These are phyloP conservation scores for Xylariales sp. DNA, from an alignment of 2,329 filamentous ascomycete species.

Conservation along the genomic window DNA sequence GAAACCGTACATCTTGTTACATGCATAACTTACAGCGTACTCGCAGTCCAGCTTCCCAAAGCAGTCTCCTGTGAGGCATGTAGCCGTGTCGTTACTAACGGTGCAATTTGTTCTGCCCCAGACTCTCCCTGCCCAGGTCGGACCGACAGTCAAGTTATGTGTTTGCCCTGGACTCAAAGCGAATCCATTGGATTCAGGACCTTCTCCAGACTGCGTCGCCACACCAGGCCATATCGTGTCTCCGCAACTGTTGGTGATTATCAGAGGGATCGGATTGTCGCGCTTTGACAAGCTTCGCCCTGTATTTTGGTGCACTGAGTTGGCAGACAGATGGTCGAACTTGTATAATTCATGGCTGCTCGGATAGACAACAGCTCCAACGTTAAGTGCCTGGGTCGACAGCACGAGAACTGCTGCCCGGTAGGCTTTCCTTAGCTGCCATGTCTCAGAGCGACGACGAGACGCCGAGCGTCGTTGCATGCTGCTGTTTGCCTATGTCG, in stretches of 20 bases:
- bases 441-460: not conserved
- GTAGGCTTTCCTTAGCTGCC: conserved; percentile 1
- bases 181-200: conserved; percentile 65
- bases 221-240: conserved; percentile 74
- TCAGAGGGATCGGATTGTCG: conserved; percentile 46
- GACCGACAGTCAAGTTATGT: conserved; percentile 59
- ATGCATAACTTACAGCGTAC: conserved; percentile 58
- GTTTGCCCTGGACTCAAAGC: conserved; percentile 55
- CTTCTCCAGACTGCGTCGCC: conserved; percentile 66
- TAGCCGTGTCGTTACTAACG: conserved; percentile 62
- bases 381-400: conserved; percentile 10
- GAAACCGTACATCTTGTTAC: not conserved
- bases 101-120: conserved; percentile 85
- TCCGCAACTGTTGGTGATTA: conserved; percentile 67
- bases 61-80: conserved; percentile 75
- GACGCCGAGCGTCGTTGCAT: conserved; percentile 11
- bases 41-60: conserved; percentile 65
- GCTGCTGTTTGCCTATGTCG: conserved; percentile 3
- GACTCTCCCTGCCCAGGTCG: conserved; percentile 75
- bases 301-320: conserved; percentile 1
- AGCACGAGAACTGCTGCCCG: conserved; percentile 13
- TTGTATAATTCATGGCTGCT: conserved; percentile 22
- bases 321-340: conserved; percentile 22
- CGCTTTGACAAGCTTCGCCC: conserved; percentile 21
- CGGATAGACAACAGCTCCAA: conserved; percentile 20